These are phyloP conservation scores for Actinomucor elegans DNA, from an alignment of 371 early-diverging fungal genomes.

Conservation along the genomic window DNA sequence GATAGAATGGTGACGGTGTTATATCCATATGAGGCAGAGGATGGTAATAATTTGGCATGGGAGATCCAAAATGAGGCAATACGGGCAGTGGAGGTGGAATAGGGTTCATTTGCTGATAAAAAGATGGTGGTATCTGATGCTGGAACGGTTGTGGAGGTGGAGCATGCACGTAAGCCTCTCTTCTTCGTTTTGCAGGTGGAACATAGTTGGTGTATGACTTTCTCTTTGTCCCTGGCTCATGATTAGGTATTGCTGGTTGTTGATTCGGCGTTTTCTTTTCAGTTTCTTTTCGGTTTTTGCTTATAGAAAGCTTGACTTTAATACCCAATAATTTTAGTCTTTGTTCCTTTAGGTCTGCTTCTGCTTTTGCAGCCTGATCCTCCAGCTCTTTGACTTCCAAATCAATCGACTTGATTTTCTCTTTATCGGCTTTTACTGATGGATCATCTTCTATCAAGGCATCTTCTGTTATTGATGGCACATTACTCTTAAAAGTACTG, in stretches of 20 bases:
- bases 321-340: constrained; percentile 19
- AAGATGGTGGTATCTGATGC: too few relatives aligned
- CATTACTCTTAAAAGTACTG: not conserved
- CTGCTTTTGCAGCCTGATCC: not conserved
- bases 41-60: not conserved
- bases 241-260: too few relatives aligned
- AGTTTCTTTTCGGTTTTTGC: constrained; percentile 13
- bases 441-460: not conserved
- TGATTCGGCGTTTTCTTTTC: not conserved
- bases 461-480: too few relatives aligned
- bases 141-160: not conserved
- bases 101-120: constrained; percentile 2
- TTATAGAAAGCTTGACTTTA: constrained; percentile 24
- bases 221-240: too few relatives aligned
- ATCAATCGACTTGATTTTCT: not conserved
- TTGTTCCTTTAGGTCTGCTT: not conserved
- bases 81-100: not conserved
- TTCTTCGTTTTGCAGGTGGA: too few relatives aligned
- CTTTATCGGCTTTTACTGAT: not conserved
- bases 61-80: not conserved
- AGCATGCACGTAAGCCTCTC: not conserved
- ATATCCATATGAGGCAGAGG: not conserved
- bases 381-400: not conserved
- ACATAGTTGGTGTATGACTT: too few relatives aligned
- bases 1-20: not conserved